Base-by-base conservation (phyloP, 257 asterid genomes). In the Solanum infundibuliforme region DNA sequence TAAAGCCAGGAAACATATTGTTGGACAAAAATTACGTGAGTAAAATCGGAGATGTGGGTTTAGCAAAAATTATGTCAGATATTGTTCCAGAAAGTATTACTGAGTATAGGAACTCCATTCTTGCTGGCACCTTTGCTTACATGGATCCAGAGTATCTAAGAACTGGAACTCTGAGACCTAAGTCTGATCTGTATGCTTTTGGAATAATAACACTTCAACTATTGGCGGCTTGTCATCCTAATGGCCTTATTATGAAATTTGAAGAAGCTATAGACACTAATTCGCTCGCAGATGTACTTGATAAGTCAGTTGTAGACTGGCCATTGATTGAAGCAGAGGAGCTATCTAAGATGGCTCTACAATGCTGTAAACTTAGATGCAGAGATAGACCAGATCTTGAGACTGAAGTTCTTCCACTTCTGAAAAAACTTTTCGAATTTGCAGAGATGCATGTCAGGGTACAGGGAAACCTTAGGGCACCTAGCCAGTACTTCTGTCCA, bases 91-190 rank as follows among this genome's bases (percentile, higher is more conserved):
- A 96, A 83, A 89, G 90, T 86, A 84, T 96, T 79, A 95, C 98
- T 0, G 98, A 93, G 86, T 96, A 95, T 69, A 86, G 93, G 85
- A 93, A 94, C 90, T 94, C 98, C 75, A 88, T 95, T 84, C 66
- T 96, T 83, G 98, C 98, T 34, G 99, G 98, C 39, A 95, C 99
- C 20, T 83, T 96, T 21, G 92, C 89, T 88, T 96, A 95, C 92
- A 94, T 96, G 94, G 99, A 96, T 90, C 99, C 98, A 2, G 99
- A 96, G 88, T 96, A 96, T 88, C 98, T 91, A 81, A 92, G 98
- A 88, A 96, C 98, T 5, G 99, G 99, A 79, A 96, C 99, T 21
- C 89, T 96, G 43, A 91, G 99, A 79, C 96, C 98, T 46, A 96
- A 96, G 91, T 96, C 98, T 8, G 99, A 96, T 93, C 90, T 96